Evolutionary conservation across 2,329 filamentous ascomycete species (phyloP).

Genomic region (Verticillium albo-atrum): DNA sequence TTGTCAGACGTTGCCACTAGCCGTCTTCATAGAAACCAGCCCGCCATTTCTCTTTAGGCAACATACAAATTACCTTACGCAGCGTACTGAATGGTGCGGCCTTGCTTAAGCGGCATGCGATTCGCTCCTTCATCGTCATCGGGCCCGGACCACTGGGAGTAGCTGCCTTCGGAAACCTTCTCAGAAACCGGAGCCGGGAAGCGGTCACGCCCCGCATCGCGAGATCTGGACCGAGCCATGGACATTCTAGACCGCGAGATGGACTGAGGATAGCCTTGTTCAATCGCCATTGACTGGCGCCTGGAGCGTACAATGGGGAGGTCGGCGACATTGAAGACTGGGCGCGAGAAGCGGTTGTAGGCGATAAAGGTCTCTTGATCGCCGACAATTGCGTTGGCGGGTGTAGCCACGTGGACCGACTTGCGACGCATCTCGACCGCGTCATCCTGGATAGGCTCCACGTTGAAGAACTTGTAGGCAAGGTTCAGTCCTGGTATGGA

Average conservation of each 20-base stretch:
- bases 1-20: too few species aligned
- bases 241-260: background rate
- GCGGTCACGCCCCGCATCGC: background rate
- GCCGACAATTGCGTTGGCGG: slow-evolving; percentile 30
- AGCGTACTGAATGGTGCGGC: background rate
- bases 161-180: background rate
- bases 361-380: slow-evolving; percentile 33
- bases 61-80: background rate
- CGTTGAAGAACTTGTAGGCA: slow-evolving; percentile 29
- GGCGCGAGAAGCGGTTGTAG: slow-evolving; percentile 42
- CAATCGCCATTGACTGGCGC: background rate
- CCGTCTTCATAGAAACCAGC: too few species aligned
- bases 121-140: background rate
- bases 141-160: background rate
- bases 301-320: background rate
- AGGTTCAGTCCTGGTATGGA: slow-evolving; percentile 38
- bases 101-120: background rate
- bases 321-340: slow-evolving; percentile 14
- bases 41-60: too few species aligned
- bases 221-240: background rate
- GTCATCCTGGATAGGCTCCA: slow-evolving; percentile 36
- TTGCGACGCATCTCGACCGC: slow-evolving; percentile 30
- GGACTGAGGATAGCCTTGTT: background rate
- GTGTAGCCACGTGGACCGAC: slow-evolving; percentile 27
- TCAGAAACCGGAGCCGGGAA: background rate